Evolutionary conservation across 306 rosid species (phyloP), one percentile per base, ranked within the genome.

Genomic region (Cucurbita maxima): DNA sequence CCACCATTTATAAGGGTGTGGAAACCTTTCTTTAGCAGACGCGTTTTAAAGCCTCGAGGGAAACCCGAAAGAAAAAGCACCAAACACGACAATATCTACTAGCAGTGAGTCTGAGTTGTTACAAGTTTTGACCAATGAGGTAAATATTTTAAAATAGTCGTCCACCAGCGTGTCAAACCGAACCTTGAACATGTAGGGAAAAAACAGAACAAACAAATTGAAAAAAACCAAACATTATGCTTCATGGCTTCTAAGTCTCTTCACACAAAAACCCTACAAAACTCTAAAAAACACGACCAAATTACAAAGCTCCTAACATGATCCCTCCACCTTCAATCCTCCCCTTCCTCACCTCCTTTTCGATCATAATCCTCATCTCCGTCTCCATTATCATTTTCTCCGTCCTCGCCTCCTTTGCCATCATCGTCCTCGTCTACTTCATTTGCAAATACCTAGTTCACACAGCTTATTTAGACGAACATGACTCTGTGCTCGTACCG

Each of bases 381-480:
- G 36, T 78, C 63, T 40, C 72, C 79, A 81, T 81, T 48, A 19
- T 75, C 43, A 66, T 69, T 7, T 78, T 78, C 75, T 53, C 79
- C 1, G 59, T 81, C 36, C 34, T 61, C 12, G 36, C 72, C 16
- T 60, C 82, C 3, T 58, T 74, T 38, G 11, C 73, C 69, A 59
- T 78, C 9, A 74, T 78, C 8, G 22, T 75, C 37, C 22, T 53
- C 67, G 67, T 75, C 61, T 76, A 71, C 37, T 0, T 78, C 56
- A 4, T 70, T 18, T 78, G 71, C 37, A 50, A 71, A 3, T 58
- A 51, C 25, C 10, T 81, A 0, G 11, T 18, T 36, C 16, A 43
- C 2, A 22, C n/a, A 2, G 6, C 44, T 4, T 6, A 13, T 5
- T 10, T 40, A 12, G 30, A 38, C n/a, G 78, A 25, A 20, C 54